These are phyloP conservation scores for Keithomyces neogunnii DNA, from an alignment of 2,329 filamentous ascomycete genomes.

Conservation along the genomic window DNA sequence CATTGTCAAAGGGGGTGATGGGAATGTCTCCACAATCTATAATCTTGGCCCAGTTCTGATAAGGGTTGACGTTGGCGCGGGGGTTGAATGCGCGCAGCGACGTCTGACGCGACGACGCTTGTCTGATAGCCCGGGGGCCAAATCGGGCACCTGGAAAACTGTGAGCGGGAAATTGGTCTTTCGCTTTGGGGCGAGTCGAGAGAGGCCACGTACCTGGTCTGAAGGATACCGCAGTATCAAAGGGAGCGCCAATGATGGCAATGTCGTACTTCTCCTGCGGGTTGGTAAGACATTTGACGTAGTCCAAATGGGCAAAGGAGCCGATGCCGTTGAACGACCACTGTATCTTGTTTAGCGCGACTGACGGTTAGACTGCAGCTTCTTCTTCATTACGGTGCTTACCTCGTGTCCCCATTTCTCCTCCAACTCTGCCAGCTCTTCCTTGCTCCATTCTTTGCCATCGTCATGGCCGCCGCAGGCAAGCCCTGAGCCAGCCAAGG, in stretches of 20 bases:
- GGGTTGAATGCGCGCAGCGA: conserved; percentile 72
- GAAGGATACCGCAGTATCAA: conserved; percentile 66
- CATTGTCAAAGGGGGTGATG: conserved; percentile 79
- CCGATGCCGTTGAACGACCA: conserved; percentile 61
- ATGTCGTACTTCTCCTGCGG: conserved; percentile 60
- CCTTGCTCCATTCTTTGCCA: conserved; percentile 37
- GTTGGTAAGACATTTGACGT: conserved; percentile 61
- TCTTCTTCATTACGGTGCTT: conserved; percentile 1
- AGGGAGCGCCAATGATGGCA: conserved; percentile 63
- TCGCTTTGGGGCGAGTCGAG: neutral
- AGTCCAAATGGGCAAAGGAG: conserved; percentile 62
- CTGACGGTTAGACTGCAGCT: too few species aligned
- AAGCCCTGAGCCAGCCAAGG: neutral
- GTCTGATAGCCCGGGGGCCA: conserved; percentile 78
- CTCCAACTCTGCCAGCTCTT: conserved; percentile 44
- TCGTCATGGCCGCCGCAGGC: conserved; percentile 13
- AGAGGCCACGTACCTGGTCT: conserved; percentile 42
- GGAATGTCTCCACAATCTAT: conserved; percentile 90
- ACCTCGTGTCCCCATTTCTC: conserved; percentile 51
- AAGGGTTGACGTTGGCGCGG: conserved; percentile 76
- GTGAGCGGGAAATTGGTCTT: neutral
- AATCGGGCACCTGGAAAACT: conserved; percentile 57
- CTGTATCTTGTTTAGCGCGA: conserved; percentile 11
- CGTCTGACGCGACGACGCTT: conserved; percentile 73
- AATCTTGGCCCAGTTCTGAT: conserved; percentile 70